These are phyloP conservation scores for Brasenia schreberi DNA, from an alignment of 164 flowering plant genomes.

Conservation along the genomic window DNA sequence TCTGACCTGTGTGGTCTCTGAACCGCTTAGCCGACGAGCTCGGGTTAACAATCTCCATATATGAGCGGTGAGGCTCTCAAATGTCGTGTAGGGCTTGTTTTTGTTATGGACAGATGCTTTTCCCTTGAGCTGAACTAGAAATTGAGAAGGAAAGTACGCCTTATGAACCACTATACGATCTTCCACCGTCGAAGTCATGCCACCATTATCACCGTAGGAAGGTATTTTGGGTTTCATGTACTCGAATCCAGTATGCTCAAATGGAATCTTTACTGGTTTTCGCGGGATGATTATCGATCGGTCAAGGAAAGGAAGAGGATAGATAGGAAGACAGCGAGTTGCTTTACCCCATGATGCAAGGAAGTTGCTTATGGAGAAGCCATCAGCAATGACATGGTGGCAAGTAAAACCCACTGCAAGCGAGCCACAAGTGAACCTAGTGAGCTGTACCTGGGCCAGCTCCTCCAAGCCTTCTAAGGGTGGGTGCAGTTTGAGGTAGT, in stretches of 20 bases:
- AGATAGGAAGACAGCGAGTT: slow-evolving; percentile 1
- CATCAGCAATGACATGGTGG: slow-evolving; percentile 4
- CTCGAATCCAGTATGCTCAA: slow-evolving; percentile 6
- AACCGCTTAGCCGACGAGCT: slow-evolving; percentile 7
- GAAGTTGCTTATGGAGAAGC: slow-evolving; percentile 3
- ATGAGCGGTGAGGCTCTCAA: slow-evolving; percentile 20
- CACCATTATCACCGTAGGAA: not conserved
- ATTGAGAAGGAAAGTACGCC: slow-evolving; percentile 13
- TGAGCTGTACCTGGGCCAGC: slow-evolving; percentile 8
- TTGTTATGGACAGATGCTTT: slow-evolving; percentile 4
- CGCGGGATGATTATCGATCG: slow-evolving; percentile 4
- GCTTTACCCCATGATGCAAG: slow-evolving; percentile 4
- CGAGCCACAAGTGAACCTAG: slow-evolving; percentile 3
- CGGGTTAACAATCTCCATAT: slow-evolving; percentile 19
- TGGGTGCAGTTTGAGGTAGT: slow-evolving; percentile 5
- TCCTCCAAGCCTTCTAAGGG: slow-evolving; percentile 5
- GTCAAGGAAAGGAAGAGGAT: slow-evolving; percentile 6
- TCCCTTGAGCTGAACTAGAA: slow-evolving; percentile 15
- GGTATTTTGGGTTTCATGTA: not conserved
- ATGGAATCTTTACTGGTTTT: slow-evolving; percentile 2
- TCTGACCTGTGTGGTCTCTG: slow-evolving; percentile 13
- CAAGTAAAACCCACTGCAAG: slow-evolving; percentile 1
- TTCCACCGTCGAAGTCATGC: not conserved
- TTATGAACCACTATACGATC: slow-evolving; percentile 6
- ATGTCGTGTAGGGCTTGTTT: slow-evolving; percentile 10